A percentile compares a stretch with the other conserved stretches of the same genome.
Evolutionary conservation across 768 basidiomycete genomes (phyloP).

Genomic region (Suillus plorans): DNA sequence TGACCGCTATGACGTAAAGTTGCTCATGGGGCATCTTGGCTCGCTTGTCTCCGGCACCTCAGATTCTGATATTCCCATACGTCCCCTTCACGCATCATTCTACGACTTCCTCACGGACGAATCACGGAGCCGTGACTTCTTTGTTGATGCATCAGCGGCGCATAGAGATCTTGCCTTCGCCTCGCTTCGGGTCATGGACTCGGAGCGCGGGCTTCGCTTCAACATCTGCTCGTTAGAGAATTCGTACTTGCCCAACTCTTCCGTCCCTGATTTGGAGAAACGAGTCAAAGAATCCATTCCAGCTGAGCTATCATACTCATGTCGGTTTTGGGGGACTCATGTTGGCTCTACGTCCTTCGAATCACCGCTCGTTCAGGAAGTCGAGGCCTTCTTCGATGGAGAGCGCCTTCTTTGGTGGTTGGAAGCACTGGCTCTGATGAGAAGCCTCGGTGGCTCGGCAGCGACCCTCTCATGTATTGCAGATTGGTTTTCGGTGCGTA

Average conservation of each 20-base stretch:
- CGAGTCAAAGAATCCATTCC: not conserved
- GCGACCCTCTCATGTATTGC: not conserved
- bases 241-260: not conserved
- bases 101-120: constrained; percentile 22
- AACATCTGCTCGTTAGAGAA: not conserved
- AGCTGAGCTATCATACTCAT: not conserved
- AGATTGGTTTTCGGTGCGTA: not conserved
- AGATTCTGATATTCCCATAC: constrained; percentile 5
- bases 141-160: not conserved
- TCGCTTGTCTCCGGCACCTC: not conserved
- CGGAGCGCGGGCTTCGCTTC: not conserved
- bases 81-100: constrained; percentile 26
- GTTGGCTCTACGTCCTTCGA: not conserved
- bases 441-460: not conserved
- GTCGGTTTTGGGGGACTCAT: not conserved
- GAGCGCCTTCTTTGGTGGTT: not conserved
- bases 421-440: not conserved
- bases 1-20: too few relatives aligned
- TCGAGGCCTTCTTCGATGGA: not conserved
- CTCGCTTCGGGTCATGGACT: constrained; percentile 14
- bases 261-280: not conserved
- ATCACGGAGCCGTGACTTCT: constrained; percentile 13
- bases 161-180: constrained; percentile 11
- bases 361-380: not conserved
- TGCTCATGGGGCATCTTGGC: too few relatives aligned